Conservation (phyloP, 805 yeast species). For the Pichia heedii region DNA sequence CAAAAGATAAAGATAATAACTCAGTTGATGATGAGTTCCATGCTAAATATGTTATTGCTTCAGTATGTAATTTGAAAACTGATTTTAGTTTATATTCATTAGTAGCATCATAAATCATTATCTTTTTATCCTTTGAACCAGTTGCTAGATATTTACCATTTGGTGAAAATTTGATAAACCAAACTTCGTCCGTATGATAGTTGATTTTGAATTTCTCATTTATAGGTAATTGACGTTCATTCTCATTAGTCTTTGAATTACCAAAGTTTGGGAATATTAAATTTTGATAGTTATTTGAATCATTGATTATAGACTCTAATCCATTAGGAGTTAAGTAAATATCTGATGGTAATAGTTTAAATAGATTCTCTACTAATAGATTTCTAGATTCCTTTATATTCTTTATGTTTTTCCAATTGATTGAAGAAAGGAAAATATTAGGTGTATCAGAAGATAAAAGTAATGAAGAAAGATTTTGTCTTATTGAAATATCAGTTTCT, state of each 20-base stretch:
- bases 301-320: conserved; percentile 39
- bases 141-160: conserved; percentile 71
- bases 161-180: conserved; percentile 75
- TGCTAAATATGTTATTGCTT: conserved; percentile 53
- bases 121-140: conserved; percentile 58
- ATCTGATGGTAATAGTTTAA: conserved; percentile 40
- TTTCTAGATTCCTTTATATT: conserved; percentile 28
- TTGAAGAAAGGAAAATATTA: conserved; percentile 2
- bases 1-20: conserved; percentile 65
- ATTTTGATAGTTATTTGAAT: conserved; percentile 42
- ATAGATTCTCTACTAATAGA: conserved; percentile 32
- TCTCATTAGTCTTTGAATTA: neutral
- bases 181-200: conserved; percentile 65
- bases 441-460: conserved; percentile 1
- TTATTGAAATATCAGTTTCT: conserved; percentile 3
- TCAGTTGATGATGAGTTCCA: conserved; percentile 70
- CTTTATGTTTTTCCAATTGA: conserved; percentile 4
- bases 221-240: conserved; percentile 30
- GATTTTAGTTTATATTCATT: conserved; percentile 33
- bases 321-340: conserved; percentile 39
- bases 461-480: conserved; percentile 6
- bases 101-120: conserved; percentile 57
- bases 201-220: conserved; percentile 36
- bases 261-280: conserved; percentile 15
- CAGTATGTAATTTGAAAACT: conserved; percentile 36